Conservation (phyloP, 257 asterid genomes). For the Nicotiana obtusifolia region DNA sequence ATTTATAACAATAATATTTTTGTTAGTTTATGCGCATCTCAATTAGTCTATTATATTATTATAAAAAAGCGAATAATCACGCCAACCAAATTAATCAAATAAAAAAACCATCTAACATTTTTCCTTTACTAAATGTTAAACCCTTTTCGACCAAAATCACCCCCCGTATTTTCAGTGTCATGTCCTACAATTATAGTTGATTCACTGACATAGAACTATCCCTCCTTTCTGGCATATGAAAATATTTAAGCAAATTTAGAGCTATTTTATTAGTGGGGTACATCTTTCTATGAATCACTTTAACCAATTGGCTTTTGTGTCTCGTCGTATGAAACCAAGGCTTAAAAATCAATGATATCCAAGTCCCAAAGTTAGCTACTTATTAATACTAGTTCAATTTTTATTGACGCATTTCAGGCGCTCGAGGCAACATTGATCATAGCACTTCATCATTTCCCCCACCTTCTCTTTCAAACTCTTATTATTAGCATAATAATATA, state of each 20-base stretch:
- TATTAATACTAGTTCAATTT: background rate
- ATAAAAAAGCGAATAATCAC: too few relatives aligned
- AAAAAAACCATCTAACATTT: too few relatives aligned
- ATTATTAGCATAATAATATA: background rate
- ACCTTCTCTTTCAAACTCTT: conserved; percentile 20
- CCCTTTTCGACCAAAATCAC: too few relatives aligned
- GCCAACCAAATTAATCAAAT: too few relatives aligned
- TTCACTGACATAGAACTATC: background rate
- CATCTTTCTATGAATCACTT: background rate
- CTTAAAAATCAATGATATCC: conserved; percentile 6
- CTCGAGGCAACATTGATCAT: conserved; percentile 2
- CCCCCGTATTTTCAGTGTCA: too few relatives aligned
- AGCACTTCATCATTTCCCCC: conserved; percentile 38
- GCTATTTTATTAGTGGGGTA: background rate
- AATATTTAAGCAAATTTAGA: background rate
- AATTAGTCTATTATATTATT: too few relatives aligned
- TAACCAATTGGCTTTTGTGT: conserved; percentile 1
- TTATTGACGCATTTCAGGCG: conserved; percentile 1
- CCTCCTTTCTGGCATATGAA: background rate
- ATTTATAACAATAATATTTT: too few relatives aligned
- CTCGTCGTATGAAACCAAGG: conserved; percentile 7
- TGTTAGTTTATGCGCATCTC: too few relatives aligned
- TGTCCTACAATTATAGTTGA: background rate
- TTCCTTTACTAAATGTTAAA: too few relatives aligned
- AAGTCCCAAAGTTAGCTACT: background rate